Evolutionary conservation across 2,329 filamentous ascomycete species (phyloP).

Genomic region (Beauveria brongniartii): DNA sequence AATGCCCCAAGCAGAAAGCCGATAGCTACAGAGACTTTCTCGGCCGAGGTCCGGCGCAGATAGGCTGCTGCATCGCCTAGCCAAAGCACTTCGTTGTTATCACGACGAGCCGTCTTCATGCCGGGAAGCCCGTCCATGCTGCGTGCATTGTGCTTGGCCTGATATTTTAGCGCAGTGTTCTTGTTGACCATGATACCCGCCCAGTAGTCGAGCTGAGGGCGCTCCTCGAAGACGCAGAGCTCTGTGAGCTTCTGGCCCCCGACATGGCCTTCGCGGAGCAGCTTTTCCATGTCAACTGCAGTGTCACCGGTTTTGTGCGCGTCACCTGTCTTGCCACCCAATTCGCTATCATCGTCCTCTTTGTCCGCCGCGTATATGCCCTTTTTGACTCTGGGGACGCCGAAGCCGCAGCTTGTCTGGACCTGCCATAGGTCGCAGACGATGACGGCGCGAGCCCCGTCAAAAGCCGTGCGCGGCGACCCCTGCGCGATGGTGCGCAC

Average conservation of each 20-base stretch:
- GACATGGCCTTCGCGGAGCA: slow-evolving; percentile 19
- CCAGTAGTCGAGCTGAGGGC: slow-evolving; percentile 48
- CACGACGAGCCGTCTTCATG: slow-evolving; percentile 42
- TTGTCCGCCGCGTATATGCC: slow-evolving; percentile 26
- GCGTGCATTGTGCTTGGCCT: slow-evolving; percentile 42
- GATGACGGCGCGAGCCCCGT: slow-evolving; percentile 52
- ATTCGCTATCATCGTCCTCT: slow-evolving; percentile 9
- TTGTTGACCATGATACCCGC: slow-evolving; percentile 38
- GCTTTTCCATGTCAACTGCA: slow-evolving; percentile 15
- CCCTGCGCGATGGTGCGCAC: slow-evolving; percentile 33
- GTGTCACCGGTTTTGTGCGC: neutral
- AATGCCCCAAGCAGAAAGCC: slow-evolving; percentile 22
- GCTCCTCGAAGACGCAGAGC: slow-evolving; percentile 39
- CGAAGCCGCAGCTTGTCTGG: slow-evolving; percentile 60
- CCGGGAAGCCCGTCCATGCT: slow-evolving; percentile 55
- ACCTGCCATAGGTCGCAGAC: slow-evolving; percentile 55
- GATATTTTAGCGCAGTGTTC: slow-evolving; percentile 46
- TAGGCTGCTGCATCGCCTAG: slow-evolving; percentile 29
- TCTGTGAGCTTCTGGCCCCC: slow-evolving; percentile 23
- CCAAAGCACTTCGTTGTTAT: slow-evolving; percentile 38
- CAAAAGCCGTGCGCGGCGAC: slow-evolving; percentile 29
- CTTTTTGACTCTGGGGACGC: slow-evolving; percentile 46
- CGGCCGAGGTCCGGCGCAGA: slow-evolving; percentile 19
- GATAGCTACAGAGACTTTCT: slow-evolving; percentile 24
- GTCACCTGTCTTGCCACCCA: slow-evolving; percentile 12